Evolutionary conservation across 1,284 basidiomycete genomes (phyloP).

Genomic region (Schizophyllum commune): DNA sequence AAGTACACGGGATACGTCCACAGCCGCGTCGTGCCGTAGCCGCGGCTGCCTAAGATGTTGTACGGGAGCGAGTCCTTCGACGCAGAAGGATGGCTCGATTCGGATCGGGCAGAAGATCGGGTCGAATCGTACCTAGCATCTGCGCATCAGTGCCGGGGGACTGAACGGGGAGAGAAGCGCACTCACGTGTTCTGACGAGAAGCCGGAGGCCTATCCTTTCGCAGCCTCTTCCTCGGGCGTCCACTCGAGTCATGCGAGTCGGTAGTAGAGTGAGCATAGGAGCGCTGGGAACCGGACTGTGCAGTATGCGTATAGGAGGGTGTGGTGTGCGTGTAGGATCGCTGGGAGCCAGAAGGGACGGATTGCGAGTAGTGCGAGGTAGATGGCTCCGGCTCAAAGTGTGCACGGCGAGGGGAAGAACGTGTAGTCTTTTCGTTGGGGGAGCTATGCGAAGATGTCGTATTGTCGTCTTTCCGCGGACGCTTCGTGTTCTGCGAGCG

Average conservation of each 20-base stretch:
- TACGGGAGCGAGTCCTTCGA: neutral
- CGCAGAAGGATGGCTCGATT: neutral
- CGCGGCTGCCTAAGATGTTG: neutral
- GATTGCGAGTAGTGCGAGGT: neutral
- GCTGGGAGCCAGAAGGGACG: neutral
- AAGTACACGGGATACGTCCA: slow-evolving; percentile 74
- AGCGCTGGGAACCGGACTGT: neutral
- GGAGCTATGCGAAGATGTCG: neutral
- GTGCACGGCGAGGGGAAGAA: neutral
- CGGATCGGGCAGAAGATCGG: neutral
- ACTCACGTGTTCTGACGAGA: neutral
- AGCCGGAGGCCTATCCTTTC: neutral
- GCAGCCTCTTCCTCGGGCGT: neutral
- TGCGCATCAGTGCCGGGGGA: neutral
- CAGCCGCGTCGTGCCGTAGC: neutral
- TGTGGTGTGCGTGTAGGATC: neutral
- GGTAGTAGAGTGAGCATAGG: neutral
- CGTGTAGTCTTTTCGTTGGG: neutral
- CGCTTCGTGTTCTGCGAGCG: neutral
- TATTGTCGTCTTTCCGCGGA: neutral
- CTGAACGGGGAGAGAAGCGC: neutral
- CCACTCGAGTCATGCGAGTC: neutral
- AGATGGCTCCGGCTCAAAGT: neutral
- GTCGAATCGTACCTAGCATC: neutral
- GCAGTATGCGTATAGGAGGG: neutral